phyloP scores from a whole-genome alignment of 2,329 filamentous ascomycete genomes.

The Colletotrichum noveboracense region DNA sequence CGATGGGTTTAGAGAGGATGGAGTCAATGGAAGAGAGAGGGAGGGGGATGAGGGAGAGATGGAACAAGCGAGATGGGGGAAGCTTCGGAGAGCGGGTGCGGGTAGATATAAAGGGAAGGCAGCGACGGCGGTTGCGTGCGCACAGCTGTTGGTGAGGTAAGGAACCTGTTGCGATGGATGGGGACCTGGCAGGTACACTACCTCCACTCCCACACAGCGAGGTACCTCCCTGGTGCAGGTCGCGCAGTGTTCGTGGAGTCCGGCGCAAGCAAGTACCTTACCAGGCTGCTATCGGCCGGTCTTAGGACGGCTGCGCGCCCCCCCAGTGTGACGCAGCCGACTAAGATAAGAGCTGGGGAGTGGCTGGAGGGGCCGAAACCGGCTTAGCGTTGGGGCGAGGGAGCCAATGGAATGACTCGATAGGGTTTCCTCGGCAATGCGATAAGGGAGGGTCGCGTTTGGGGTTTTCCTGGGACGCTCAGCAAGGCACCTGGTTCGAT shows the following conservation, averaged over 20 bases:
- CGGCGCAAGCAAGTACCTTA: not conserved
- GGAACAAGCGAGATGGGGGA: slow-evolving; percentile 29
- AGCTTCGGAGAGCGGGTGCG: slow-evolving; percentile 22
- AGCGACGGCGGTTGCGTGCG: slow-evolving; percentile 24
- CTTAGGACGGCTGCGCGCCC: slow-evolving; percentile 14
- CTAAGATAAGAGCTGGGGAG: slow-evolving; percentile 23
- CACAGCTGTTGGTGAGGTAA: slow-evolving; percentile 21
- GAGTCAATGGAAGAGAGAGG: slow-evolving; percentile 20
- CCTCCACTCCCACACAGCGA: not conserved
- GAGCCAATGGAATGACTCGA: slow-evolving; percentile 28
- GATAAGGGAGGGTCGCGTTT: slow-evolving; percentile 25
- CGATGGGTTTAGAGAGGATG: slow-evolving; percentile 24
- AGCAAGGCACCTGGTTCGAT: slow-evolving; percentile 3
- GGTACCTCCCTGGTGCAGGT: not conserved
- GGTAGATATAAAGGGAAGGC: slow-evolving; percentile 30
- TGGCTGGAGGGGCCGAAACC: slow-evolving; percentile 26
- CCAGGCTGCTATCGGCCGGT: not conserved
- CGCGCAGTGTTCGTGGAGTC: not conserved
- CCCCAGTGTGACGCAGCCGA: slow-evolving; percentile 24
- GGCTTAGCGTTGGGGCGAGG: slow-evolving; percentile 27
- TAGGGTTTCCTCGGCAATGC: slow-evolving; percentile 32
- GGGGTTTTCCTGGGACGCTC: slow-evolving; percentile 12
- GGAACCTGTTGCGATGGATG: not conserved
- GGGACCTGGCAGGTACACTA: not conserved
- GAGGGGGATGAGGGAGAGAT: slow-evolving; percentile 29